Evolutionary conservation across 768 basidiomycete genomes (phyloP).

Genomic region (Boletus subcaerulescens): DNA sequence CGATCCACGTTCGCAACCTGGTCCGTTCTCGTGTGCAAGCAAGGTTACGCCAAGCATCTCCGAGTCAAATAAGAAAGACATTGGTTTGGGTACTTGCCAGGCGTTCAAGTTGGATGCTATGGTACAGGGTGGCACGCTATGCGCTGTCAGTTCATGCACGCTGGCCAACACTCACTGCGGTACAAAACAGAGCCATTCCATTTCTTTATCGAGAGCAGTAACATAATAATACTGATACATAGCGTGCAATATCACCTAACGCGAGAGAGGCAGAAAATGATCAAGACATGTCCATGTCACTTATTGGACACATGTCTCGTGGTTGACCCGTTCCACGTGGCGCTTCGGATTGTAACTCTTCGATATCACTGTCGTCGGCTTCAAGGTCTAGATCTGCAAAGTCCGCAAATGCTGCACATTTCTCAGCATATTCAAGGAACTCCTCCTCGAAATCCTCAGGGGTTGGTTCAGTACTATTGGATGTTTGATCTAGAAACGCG

Average conservation of each 20-base stretch:
- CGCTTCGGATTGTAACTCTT: slow-evolving; percentile 7
- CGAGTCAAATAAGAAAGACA: no score
- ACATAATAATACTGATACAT: background rate
- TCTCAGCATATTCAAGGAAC: slow-evolving; percentile 57
- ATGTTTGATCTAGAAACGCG: background rate
- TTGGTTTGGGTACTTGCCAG: no score
- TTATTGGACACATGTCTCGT: background rate
- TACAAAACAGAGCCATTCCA: no score
- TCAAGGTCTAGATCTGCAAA: slow-evolving; percentile 43
- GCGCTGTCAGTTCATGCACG: no score
- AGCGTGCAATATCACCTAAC: background rate
- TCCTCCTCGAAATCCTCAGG: slow-evolving; percentile 56
- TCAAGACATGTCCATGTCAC: slow-evolving; percentile 30
- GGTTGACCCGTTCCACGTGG: background rate
- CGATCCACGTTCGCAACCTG: no score
- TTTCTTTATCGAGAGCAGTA: background rate
- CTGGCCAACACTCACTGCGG: no score
- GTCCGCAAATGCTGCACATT: slow-evolving; percentile 42
- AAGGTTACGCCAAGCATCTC: no score
- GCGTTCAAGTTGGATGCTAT: no score
- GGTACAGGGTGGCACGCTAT: no score
- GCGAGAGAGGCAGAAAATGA: background rate
- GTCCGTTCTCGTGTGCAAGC: no score
- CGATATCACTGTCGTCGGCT: slow-evolving; percentile 21
- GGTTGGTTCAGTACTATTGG: slow-evolving; percentile 21